Evolutionary conservation across 73 alveolate species (phyloP), one percentile per base, ranked within the genome.

Genomic region (Stentor coeruleus): DNA sequence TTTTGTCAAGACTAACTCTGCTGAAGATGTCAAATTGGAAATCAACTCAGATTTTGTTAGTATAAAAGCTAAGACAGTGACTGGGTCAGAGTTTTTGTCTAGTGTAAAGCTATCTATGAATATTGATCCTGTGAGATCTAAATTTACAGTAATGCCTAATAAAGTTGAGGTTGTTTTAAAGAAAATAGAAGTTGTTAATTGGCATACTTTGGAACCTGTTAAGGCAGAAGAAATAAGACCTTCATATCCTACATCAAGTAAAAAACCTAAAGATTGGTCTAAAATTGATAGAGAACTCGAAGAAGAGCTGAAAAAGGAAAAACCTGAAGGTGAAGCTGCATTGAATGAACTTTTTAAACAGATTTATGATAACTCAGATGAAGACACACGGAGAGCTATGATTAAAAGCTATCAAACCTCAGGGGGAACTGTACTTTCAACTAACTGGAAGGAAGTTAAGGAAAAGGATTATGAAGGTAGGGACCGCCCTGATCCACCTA

Each of bases 301-400:
- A 74, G 95, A 96, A 85, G 99, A 96, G 60, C 81, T 93, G 84
- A 93, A 92, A 74, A 95, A 92, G 86, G 97, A 95, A 28, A 96
- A 96, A 85, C 92, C 94, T 57, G 98, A 94, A 80, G 95, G 99
- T 35, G 98, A 97, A 66, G 99, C 88, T 58, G 99, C 99, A 15
- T 82, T 97, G 87, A 93, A 95, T 88, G 83, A 91, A 58, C 89
- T 97, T 49, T 96, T 97, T 90, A 93, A 96, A 87, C 91, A 96
- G 84, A 96, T 97, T 76, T 97, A 97, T 86, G 95, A 87, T 11
- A 89, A 92, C 82, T 94, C 97, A n/a, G 99, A 97, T 87, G 99
- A 97, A 81, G 96, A 96, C 79, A 97, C 99, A 0, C 82, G 98
- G 84, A 94, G 99, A 92, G 99, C 99, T 20, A 97, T 97, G 99